These are phyloP conservation scores for Yamadazyma conglobata DNA, from an alignment of 1,139 yeast species.

Conservation along the genomic window DNA sequence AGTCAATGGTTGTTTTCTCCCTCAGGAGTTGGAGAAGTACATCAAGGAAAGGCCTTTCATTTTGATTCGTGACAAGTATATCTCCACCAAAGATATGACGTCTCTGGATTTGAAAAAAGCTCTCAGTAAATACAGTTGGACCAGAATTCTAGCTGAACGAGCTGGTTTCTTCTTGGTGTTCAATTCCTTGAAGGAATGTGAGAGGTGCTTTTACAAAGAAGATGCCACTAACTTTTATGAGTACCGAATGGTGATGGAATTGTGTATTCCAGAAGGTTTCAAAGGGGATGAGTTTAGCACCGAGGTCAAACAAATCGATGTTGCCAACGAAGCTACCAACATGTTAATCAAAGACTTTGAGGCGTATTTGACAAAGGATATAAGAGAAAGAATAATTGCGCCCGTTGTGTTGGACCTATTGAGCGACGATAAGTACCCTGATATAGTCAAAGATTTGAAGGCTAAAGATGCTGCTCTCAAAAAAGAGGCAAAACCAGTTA, in stretches of 20 bases:
- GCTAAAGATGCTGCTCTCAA: constrained; percentile 32
- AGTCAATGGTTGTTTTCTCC: constrained; percentile 34
- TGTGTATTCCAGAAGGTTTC: constrained; percentile 41
- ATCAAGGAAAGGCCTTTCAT: constrained; percentile 57
- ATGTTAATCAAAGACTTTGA: constrained; percentile 63
- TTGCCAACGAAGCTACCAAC: constrained; percentile 56
- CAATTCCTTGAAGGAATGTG: constrained; percentile 60
- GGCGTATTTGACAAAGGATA: constrained; percentile 62
- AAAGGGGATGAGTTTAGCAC: constrained; percentile 8
- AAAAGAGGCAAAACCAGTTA: constrained; percentile 16
- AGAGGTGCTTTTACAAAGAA: constrained; percentile 60
- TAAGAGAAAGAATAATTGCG: constrained; percentile 70
- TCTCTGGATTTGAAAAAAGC: constrained; percentile 53
- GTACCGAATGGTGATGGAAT: constrained; percentile 54
- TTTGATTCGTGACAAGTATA: constrained; percentile 50
- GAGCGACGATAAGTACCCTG: constrained; percentile 58
- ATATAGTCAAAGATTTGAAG: constrained; percentile 43
- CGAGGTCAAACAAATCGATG: constrained; percentile 19
- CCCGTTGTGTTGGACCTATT: constrained; percentile 65
- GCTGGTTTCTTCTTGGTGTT: constrained; percentile 73
- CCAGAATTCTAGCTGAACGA: constrained; percentile 57
- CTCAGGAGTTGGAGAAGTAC: constrained; percentile 43
- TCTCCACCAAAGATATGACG: constrained; percentile 49
- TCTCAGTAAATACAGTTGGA: constrained; percentile 59
- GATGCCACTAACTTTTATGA: constrained; percentile 57